Conservation (phyloP, 2,329 filamentous ascomycete genomes). For the Acrodontium crateriforme region DNA sequence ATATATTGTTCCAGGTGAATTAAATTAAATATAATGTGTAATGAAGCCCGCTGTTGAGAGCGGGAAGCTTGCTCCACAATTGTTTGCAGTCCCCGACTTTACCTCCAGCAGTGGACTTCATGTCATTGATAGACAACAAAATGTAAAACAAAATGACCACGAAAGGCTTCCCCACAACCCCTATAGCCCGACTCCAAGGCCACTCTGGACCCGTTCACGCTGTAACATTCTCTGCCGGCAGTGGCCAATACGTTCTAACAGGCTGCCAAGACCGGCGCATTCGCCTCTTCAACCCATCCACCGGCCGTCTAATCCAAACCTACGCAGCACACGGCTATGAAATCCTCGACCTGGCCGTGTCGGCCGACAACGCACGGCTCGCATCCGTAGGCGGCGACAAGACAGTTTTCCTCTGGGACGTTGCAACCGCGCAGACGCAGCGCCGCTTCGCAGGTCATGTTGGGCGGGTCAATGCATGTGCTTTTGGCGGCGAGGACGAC, state of each 20-base stretch:
- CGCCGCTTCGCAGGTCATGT: constrained; percentile 54
- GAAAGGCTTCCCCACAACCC: constrained; percentile 14
- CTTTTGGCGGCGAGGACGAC: constrained; percentile 61
- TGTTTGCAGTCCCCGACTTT: no score
- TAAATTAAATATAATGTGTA: no score
- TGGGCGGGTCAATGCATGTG: constrained; percentile 64
- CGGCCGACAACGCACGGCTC: constrained; percentile 67
- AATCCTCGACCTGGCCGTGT: constrained; percentile 66
- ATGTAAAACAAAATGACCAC: no score
- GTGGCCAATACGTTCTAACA: constrained; percentile 53
- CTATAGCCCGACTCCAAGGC: constrained; percentile 16
- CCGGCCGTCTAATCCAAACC: constrained; percentile 56
- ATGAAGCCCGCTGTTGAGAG: no score
- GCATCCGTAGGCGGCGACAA: constrained; percentile 82
- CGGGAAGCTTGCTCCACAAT: no score
- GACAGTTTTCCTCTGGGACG: constrained; percentile 88
- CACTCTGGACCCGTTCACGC: constrained; percentile 30
- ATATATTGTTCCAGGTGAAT: no score
- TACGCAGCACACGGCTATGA: constrained; percentile 88
- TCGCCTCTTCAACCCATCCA: constrained; percentile 66
- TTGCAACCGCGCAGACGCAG: constrained; percentile 62
- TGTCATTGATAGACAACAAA: no score
- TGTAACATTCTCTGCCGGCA: constrained; percentile 35
- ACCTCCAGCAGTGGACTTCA: no score
- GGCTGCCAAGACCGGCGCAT: constrained; percentile 75